A percentile compares a stretch with the other conserved stretches of the same genome.
These are phyloP conservation scores for Gilbertella persicaria DNA, from an alignment of 371 early-diverging fungal genomes.

Conservation along the genomic window DNA sequence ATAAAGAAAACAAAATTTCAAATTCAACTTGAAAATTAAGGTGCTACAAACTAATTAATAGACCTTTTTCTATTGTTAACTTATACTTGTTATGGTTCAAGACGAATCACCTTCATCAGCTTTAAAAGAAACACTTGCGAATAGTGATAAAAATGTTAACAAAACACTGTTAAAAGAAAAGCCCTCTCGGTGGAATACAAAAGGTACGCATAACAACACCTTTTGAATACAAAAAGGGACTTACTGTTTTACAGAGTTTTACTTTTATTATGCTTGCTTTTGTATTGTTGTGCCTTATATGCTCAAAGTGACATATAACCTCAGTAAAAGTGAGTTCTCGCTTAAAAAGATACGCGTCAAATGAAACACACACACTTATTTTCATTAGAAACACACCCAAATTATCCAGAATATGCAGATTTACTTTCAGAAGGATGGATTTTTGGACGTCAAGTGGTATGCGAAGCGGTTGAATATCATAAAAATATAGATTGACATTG, in stretches of 20 bases:
- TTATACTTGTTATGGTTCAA: no score
- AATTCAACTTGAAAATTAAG: no score
- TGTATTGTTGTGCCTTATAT: slow-evolving; percentile 61
- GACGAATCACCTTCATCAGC: no score
- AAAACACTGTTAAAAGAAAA: no score
- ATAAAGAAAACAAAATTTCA: no score
- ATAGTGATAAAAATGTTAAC: no score
- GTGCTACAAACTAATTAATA: no score
- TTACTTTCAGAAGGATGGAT: slow-evolving; percentile 71
- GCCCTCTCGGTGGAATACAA: no score
- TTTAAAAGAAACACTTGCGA: no score
- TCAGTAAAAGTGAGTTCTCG: slow-evolving; percentile 55
- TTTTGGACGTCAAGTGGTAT: slow-evolving; percentile 55
- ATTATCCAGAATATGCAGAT: slow-evolving; percentile 56
- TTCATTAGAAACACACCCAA: slow-evolving; percentile 61
- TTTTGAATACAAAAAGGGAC: no score
- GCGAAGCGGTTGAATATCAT: slow-evolving; percentile 53
- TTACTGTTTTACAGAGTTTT: slow-evolving; percentile 76
- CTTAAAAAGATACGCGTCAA: neutral
- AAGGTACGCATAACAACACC: no score
- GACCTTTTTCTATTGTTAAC: no score
- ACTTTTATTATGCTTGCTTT: slow-evolving; percentile 70
- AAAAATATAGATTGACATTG: neutral
- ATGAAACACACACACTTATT: slow-evolving; percentile 40
- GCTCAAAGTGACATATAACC: slow-evolving; percentile 60